Conservation (phyloP, 176 grass and related monocot genomes). For the Ensete ventricosum region DNA sequence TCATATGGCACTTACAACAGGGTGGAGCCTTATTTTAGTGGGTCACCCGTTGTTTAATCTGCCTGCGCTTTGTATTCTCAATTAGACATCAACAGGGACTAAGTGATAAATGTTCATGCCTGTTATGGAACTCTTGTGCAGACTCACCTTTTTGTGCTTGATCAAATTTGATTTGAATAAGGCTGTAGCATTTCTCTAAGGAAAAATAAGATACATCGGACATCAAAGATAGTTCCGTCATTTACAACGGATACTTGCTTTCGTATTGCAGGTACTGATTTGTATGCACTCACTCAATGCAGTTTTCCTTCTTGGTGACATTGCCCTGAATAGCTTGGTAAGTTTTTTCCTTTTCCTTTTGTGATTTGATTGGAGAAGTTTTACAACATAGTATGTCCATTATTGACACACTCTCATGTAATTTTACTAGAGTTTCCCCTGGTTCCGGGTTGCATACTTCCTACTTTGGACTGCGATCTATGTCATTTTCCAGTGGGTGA, state of each 20-base stretch:
- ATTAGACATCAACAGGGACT: too few relatives aligned
- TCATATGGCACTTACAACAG: background rate
- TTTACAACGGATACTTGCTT: background rate
- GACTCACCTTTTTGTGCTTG: too few relatives aligned
- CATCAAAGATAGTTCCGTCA: background rate
- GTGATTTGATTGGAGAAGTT: background rate
- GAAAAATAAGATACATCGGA: background rate
- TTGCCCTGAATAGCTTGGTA: constrained; percentile 73
- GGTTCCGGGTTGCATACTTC: constrained; percentile 86
- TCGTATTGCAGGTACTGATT: constrained; percentile 44
- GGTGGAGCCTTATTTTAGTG: background rate
- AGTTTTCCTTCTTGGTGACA: constrained; percentile 67
- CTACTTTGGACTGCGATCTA: constrained; percentile 58
- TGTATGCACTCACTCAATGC: constrained; percentile 77
- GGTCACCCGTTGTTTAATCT: background rate
- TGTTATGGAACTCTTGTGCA: too few relatives aligned
- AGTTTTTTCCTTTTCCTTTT: constrained; percentile 10
- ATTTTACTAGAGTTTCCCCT: constrained; percentile 45
- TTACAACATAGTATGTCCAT: background rate
- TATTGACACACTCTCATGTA: constrained; percentile 2
- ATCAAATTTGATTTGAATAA: too few relatives aligned
- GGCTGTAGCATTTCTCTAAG: too few relatives aligned
- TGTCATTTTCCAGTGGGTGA: constrained; percentile 63
- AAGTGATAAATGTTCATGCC: too few relatives aligned
- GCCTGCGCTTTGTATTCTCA: too few relatives aligned